phyloP scores from a whole-genome alignment of 768 basidiomycete genomes.

The Inosperma sp. region DNA sequence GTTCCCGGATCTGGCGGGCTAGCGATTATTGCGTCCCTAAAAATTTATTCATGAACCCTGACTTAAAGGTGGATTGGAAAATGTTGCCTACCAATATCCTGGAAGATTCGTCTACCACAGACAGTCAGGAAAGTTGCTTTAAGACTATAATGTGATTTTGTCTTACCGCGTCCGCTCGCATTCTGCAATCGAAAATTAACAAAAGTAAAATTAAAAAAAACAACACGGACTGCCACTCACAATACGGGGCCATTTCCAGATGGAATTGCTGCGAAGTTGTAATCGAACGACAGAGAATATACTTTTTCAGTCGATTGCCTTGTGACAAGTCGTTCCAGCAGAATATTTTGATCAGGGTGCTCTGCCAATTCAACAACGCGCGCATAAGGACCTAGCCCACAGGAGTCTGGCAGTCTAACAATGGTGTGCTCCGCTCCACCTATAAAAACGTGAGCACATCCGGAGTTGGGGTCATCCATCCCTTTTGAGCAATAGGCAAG shows the following conservation, averaged over 20 bases:
- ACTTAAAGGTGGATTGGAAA: conserved; percentile 1
- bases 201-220: background rate
- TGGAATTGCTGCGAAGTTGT: conserved; percentile 17
- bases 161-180: conserved; percentile 11
- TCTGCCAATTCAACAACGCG: conserved; percentile 18
- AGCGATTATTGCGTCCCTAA: background rate
- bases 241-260: conserved; percentile 9
- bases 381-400: conserved; percentile 26
- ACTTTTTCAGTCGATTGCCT: conserved; percentile 19
- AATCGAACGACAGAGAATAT: conserved; percentile 17
- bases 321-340: conserved; percentile 11
- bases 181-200: conserved; percentile 7
- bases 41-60: conserved; percentile 8
- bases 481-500: conserved; percentile 20
- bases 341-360: conserved; percentile 18
- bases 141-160: too few species aligned
- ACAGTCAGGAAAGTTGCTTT: too few species aligned
- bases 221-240: too few species aligned
- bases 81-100: conserved; percentile 12
- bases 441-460: conserved; percentile 24
- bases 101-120: conserved; percentile 8
- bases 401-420: conserved; percentile 20
- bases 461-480: conserved; percentile 1
- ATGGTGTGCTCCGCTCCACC: conserved; percentile 22
- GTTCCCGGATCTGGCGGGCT: background rate